phyloP scores from a whole-genome alignment of 306 rosid genomes.

The Malus orientalis region DNA sequence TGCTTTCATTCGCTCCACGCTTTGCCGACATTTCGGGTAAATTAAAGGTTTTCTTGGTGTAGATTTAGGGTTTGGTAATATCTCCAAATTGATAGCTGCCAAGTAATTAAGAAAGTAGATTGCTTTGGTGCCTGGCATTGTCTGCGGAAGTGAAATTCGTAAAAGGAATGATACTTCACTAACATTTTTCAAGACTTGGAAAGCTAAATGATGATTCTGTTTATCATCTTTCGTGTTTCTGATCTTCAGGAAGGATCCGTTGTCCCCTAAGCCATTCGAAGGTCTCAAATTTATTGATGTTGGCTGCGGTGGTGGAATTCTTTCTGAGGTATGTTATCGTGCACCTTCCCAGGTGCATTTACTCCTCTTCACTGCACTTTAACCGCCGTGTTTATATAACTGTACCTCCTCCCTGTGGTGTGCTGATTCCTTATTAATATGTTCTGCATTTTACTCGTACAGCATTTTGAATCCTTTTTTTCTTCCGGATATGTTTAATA shows the following conservation, averaged over 20 bases:
- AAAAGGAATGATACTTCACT: neutral
- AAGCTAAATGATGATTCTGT: neutral
- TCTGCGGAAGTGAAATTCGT: neutral
- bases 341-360: neutral
- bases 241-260: slow-evolving; percentile 70
- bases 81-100: neutral
- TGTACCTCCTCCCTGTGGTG: neutral
- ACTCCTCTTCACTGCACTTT: neutral
- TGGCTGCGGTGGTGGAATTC: slow-evolving; percentile 98
- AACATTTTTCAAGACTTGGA: neutral
- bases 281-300: slow-evolving; percentile 85
- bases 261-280: slow-evolving; percentile 58
- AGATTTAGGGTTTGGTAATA: neutral
- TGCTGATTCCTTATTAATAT: neutral
- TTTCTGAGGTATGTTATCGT: slow-evolving; percentile 53
- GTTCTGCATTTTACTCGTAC: neutral
- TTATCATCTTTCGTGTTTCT: slow-evolving; percentile 1
- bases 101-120: neutral
- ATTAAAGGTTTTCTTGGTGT: neutral
- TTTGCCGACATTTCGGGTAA: slow-evolving; percentile 77
- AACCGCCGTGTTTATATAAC: neutral
- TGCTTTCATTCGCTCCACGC: slow-evolving; percentile 72
- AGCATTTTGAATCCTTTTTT: neutral
- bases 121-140: neutral
- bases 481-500: neutral